Conservation (phyloP, 2,329 filamentous ascomycete genomes). For the Gaeumannomyces sp. region DNA sequence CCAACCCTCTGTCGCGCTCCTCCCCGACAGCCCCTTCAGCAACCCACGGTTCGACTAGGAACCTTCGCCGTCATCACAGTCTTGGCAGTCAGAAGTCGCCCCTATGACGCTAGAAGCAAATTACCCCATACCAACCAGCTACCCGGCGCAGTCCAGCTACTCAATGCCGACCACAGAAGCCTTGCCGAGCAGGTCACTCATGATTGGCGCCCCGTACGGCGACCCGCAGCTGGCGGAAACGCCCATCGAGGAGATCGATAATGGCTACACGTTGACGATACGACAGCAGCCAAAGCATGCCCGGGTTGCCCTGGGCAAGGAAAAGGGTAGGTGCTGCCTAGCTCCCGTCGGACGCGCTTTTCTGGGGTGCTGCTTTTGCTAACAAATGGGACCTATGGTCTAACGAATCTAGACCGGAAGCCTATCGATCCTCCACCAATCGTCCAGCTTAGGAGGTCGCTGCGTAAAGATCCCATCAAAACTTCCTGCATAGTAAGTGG, state of each 20-base stretch:
- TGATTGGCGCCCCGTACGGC: not conserved
- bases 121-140: constrained; percentile 3
- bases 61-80: not conserved
- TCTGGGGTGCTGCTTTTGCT: not conserved
- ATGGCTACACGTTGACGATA: constrained; percentile 32
- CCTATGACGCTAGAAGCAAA: constrained; percentile 2
- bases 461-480: constrained; percentile 38
- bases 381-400: constrained; percentile 6
- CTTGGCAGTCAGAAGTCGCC: not conserved
- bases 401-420: constrained; percentile 58
- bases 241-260: not conserved
- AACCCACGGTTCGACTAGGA: too few relatives aligned
- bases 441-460: constrained; percentile 57
- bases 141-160: not conserved
- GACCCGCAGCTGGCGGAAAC: not conserved
- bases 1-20: too few relatives aligned
- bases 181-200: not conserved
- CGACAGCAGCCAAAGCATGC: constrained; percentile 63
- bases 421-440: constrained; percentile 85
- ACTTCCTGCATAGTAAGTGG: constrained; percentile 52
- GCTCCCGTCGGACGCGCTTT: too few relatives aligned
- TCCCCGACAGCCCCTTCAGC: too few relatives aligned
- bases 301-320: constrained; percentile 64
- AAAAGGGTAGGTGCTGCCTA: constrained; percentile 52
- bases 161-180: not conserved